Conservation (phyloP, 805 yeast genomes). For the Ascoidea asiatica region DNA sequence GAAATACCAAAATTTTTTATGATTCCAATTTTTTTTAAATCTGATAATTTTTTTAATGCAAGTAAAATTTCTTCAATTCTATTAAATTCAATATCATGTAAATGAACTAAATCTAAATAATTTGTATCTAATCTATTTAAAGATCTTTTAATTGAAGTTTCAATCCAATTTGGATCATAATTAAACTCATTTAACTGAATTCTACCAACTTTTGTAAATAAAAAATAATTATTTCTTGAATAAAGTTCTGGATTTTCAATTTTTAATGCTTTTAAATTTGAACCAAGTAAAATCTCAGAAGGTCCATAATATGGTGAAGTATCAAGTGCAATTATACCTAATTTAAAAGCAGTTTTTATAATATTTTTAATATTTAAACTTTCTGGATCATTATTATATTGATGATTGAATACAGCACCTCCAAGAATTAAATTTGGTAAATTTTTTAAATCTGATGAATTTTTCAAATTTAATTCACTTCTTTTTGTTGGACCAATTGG, state of each 20-base stretch:
- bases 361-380: conserved; percentile 44
- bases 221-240: conserved; percentile 48
- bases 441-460: conserved; percentile 15
- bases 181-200: conserved; percentile 57
- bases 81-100: conserved; percentile 85
- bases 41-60: conserved; percentile 49
- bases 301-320: conserved; percentile 93
- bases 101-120: conserved; percentile 70
- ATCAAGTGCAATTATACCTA: conserved; percentile 70
- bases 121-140: conserved; percentile 47
- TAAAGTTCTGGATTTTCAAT: too few species aligned
- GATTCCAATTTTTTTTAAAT: conserved; percentile 49
- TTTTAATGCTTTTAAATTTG: conserved; percentile 32
- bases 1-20: conserved; percentile 62
- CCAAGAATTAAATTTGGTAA: conserved; percentile 61
- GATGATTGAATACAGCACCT: conserved; percentile 79
- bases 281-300: conserved; percentile 64
- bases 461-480: too few species aligned
- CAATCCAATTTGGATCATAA: conserved; percentile 48
- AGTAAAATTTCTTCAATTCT: conserved; percentile 35
- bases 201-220: conserved; percentile 85
- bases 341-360: conserved; percentile 41
- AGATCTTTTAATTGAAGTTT: conserved; percentile 53
- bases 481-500: too few species aligned
- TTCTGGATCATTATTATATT: conserved; percentile 60